Evolutionary conservation across 768 basidiomycete genomes (phyloP).

Genomic region (Myochromella boudieri): DNA sequence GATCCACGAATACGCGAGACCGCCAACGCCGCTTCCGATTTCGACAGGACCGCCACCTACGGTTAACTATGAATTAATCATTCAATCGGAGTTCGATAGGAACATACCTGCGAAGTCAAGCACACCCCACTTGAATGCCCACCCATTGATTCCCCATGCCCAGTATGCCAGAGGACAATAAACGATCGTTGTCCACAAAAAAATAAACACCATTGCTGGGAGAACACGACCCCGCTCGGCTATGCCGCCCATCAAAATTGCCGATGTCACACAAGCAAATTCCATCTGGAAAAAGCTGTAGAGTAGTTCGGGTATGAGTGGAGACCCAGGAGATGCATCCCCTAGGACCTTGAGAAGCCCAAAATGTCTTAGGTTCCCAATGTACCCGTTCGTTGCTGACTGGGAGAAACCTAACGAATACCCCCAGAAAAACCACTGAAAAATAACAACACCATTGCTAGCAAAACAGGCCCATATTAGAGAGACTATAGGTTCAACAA

Average conservation of each 20-base stretch:
- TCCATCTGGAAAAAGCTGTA: conserved; percentile 90
- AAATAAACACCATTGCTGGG: conserved; percentile 78
- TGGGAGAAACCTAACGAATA: conserved; percentile 85
- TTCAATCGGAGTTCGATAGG: background rate
- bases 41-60: conserved; percentile 86
- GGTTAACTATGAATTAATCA: background rate
- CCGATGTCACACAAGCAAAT: conserved; percentile 80
- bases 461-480: conserved; percentile 77
- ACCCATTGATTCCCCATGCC: conserved; percentile 81
- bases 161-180: conserved; percentile 88
- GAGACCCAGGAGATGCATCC: conserved; percentile 74
- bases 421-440: conserved; percentile 73
- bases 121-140: conserved; percentile 84
- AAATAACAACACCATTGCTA: conserved; percentile 72
- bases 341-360: conserved; percentile 72
- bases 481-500: conserved; percentile 40
- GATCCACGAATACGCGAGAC: conserved; percentile 85
- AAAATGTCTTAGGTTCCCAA: conserved; percentile 79
- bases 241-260: conserved; percentile 73
- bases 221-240: conserved; percentile 86
- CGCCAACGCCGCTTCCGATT: conserved; percentile 81
- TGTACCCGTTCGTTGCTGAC: conserved; percentile 70
- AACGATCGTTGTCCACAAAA: conserved; percentile 84
- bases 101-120: conserved; percentile 80
- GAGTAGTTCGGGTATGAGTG: conserved; percentile 77